These are phyloP conservation scores for Bjerkandera adusta DNA, from an alignment of 1,284 basidiomycete species.

Conservation along the genomic window DNA sequence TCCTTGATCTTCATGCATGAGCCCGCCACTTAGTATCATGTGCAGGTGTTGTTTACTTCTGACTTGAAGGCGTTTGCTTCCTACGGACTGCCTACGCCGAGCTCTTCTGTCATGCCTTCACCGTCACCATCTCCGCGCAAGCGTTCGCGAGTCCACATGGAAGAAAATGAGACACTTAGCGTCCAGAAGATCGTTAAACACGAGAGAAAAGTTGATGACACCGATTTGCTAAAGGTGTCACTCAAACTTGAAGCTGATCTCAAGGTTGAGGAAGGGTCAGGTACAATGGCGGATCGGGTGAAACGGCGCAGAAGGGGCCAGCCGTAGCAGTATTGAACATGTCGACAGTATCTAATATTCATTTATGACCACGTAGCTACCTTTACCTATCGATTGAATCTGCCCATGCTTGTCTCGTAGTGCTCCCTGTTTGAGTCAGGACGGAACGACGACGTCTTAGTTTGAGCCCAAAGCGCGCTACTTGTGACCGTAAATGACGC, in stretches of 20 bases:
- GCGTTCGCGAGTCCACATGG: constrained; percentile 16
- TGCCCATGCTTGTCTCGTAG: too few species aligned
- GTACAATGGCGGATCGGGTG: constrained; percentile 32
- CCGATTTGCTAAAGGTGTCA: too few species aligned
- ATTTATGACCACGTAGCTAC: too few species aligned
- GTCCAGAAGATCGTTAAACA: neutral
- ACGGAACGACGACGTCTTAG: too few species aligned
- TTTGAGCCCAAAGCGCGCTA: too few species aligned
- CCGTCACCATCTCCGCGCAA: constrained; percentile 15
- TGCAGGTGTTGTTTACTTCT: constrained; percentile 57
- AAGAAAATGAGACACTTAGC: neutral
- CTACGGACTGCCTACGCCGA: constrained; percentile 34
- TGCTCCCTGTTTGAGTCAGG: too few species aligned
- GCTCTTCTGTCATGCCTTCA: constrained; percentile 3
- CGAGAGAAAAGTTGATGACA: too few species aligned
- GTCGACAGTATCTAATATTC: too few species aligned
- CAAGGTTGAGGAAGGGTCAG: neutral
- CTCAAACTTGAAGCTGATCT: neutral
- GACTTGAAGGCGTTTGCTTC: constrained; percentile 49
- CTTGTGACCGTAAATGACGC: neutral
- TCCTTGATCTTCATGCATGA: neutral
- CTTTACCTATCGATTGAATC: too few species aligned
- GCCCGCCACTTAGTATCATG: constrained; percentile 2
- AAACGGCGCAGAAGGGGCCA: constrained; percentile 32
- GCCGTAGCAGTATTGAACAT: too few species aligned